phyloP scores from a whole-genome alignment of 2,329 filamentous ascomycete genomes.

The Sporothrix protearum region DNA sequence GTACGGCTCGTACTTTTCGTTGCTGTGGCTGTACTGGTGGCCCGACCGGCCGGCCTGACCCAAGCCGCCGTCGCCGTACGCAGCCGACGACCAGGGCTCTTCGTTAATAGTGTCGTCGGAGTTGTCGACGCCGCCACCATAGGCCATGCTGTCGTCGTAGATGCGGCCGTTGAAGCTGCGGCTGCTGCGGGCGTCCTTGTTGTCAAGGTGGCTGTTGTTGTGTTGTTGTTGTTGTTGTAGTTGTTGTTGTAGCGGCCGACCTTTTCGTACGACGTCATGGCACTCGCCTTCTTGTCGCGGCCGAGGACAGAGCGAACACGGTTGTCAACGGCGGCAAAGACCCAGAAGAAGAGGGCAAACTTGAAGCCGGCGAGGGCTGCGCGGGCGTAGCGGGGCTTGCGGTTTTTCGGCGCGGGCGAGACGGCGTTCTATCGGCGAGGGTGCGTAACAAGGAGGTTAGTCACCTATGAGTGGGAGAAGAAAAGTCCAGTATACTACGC shows the following conservation, averaged over 20 bases:
- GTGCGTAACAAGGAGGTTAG: not conserved
- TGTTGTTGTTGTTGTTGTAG: too few species aligned
- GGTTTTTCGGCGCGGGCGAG: constrained; percentile 2
- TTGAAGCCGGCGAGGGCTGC: constrained; percentile 15
- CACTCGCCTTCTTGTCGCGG: not conserved
- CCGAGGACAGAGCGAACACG: not conserved
- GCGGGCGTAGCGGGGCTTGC: constrained; percentile 1
- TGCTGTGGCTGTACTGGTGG: not conserved
- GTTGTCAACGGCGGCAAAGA: constrained; percentile 13
- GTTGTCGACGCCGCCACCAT: not conserved
- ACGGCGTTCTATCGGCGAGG: constrained; percentile 16
- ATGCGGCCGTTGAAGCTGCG: constrained; percentile 1
- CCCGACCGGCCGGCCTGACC: not conserved
- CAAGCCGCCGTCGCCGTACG: constrained; percentile 18
- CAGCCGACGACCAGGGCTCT: not conserved
- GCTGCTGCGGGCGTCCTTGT: constrained; percentile 3
- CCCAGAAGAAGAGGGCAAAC: constrained; percentile 20
- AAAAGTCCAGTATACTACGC: not conserved
- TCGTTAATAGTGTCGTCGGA: not conserved
- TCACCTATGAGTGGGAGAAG: not conserved
- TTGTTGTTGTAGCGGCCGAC: not conserved
- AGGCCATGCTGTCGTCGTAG: constrained; percentile 1
- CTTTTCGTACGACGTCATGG: constrained; percentile 5
- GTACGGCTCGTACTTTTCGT: constrained; percentile 17
- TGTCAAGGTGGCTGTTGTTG: too few species aligned